phyloP scores from a whole-genome alignment of 768 basidiomycete species.

The Mycena venus region DNA sequence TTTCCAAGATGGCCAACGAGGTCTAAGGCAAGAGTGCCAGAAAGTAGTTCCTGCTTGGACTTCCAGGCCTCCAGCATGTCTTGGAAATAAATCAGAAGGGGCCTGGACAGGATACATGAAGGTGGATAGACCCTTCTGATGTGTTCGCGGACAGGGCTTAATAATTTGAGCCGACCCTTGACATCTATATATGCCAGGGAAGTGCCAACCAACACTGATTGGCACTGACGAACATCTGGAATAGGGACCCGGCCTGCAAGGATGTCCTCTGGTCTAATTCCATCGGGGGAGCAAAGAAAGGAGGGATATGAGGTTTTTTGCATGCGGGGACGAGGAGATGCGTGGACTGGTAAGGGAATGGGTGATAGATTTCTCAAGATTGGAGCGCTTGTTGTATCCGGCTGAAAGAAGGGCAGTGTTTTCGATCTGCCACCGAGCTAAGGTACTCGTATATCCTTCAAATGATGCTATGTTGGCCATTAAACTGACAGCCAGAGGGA shows the following conservation, averaged over 20 bases:
- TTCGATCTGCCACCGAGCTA: not conserved
- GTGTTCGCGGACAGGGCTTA: not conserved
- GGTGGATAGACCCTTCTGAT: not conserved
- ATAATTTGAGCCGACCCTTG: not conserved
- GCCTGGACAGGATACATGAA: not conserved
- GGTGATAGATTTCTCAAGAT: not conserved
- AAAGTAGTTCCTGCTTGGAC: not conserved
- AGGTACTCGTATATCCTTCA: no score
- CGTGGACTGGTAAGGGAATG: not conserved
- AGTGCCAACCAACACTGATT: not conserved
- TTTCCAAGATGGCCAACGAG: not conserved
- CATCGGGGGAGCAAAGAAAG: not conserved
- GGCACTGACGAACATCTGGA: not conserved
- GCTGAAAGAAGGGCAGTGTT: not conserved
- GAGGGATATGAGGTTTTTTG: not conserved
- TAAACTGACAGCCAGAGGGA: not conserved
- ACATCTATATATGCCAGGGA: not conserved
- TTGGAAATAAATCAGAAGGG: not conserved
- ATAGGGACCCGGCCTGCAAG: not conserved
- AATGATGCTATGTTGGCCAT: no score
- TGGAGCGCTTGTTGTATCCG: not conserved
- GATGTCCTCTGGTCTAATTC: not conserved
- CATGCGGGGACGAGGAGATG: not conserved
- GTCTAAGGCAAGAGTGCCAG: not conserved
- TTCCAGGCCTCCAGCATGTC: not conserved